A percentile compares a stretch with the other conserved stretches of the same genome.
Evolutionary conservation across 2,329 filamentous ascomycete genomes (phyloP).

Genomic region (Arthrinium puccinioides): DNA sequence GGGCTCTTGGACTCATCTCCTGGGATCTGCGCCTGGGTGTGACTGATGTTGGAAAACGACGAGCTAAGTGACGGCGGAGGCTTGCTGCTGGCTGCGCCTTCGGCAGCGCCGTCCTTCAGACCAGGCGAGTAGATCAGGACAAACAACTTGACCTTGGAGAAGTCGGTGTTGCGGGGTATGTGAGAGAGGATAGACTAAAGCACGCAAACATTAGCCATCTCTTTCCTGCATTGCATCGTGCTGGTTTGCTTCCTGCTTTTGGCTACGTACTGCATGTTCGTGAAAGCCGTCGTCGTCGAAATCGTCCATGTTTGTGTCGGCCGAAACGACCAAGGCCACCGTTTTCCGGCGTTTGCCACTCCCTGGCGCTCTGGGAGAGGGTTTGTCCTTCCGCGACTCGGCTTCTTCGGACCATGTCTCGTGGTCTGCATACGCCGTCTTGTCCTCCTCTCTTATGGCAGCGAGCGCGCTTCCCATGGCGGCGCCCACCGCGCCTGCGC

Average conservation of each 20-base stretch:
- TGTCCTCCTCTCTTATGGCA: conserved; percentile 78
- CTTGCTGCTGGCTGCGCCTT: conserved; percentile 44
- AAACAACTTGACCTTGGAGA: conserved; percentile 69
- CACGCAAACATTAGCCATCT: background rate
- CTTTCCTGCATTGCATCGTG: conserved; percentile 5
- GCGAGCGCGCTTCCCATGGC: conserved; percentile 76
- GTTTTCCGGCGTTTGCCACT: conserved; percentile 55
- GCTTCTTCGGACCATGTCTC: conserved; percentile 90
- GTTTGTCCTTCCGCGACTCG: conserved; percentile 52
- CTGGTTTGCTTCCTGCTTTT: conserved; percentile 8
- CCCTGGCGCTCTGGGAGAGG: conserved; percentile 13
- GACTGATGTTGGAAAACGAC: conserved; percentile 81
- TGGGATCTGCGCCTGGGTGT: conserved; percentile 62
- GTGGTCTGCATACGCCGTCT: conserved; percentile 73
- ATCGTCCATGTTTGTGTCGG: conserved; percentile 56
- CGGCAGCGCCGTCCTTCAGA: conserved; percentile 58
- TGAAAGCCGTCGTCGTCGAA: conserved; percentile 55
- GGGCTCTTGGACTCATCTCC: conserved; percentile 56
- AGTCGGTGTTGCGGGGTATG: conserved; percentile 71
- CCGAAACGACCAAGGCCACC: conserved; percentile 83
- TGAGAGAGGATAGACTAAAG: conserved; percentile 77
- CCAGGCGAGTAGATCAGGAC: conserved; percentile 83
- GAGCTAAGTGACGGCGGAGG: conserved; percentile 63
- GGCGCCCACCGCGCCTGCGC: conserved; percentile 75
- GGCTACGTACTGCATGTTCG: conserved; percentile 70